Conservation (phyloP, 2,329 filamentous ascomycete genomes). For the Clarireedia hainanense region DNA sequence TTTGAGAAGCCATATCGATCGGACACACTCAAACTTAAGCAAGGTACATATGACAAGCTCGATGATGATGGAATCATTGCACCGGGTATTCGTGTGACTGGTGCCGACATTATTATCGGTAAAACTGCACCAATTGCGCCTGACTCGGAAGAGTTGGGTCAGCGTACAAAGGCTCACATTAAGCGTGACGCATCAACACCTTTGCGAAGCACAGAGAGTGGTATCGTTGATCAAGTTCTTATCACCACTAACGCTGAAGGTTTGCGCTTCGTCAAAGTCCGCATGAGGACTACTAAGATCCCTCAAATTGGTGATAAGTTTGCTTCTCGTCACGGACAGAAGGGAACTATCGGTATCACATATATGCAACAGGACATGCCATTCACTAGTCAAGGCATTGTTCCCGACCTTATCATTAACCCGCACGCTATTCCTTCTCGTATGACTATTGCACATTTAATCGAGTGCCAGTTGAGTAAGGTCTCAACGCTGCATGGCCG, state of each 20-base stretch:
- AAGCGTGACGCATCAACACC: constrained; percentile 96
- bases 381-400: constrained; percentile 84
- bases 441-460: constrained; percentile 99
- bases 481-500: constrained; percentile 88
- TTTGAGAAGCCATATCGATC: constrained; percentile 91
- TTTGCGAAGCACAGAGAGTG: constrained; percentile 88
- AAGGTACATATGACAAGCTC: constrained; percentile 93
- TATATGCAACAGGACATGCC: constrained; percentile 99
- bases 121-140: constrained; percentile 94
- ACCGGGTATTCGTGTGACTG: constrained; percentile 88
- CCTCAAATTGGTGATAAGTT: constrained; percentile 99
- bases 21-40: constrained; percentile 87
- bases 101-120: constrained; percentile 98
- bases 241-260: constrained; percentile 93
- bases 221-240: constrained; percentile 89
- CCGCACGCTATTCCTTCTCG: constrained; percentile 98
- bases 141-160: constrained; percentile 88
- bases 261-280: constrained; percentile 92
- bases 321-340: constrained; percentile 96
- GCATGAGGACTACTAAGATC: constrained; percentile 94
- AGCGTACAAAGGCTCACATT: constrained; percentile 80
- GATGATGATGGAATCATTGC: constrained; percentile 94
- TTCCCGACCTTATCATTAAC: constrained; percentile 96
- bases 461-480: constrained; percentile 96
- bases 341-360: constrained; percentile 98